Base-by-base conservation (phyloP, 805 yeast genomes). In the Yamadazyma nakazawae region DNA sequence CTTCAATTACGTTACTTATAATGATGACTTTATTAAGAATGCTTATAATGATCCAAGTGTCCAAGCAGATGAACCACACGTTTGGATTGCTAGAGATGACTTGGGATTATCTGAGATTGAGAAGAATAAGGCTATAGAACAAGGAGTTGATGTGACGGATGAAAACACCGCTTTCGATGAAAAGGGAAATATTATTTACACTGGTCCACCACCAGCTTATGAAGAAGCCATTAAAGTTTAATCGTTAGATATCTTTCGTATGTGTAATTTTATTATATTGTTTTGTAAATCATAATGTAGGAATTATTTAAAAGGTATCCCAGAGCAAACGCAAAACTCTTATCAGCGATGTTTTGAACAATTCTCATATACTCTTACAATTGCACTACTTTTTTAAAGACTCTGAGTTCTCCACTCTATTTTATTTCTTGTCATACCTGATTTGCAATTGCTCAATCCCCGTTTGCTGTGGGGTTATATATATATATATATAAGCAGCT, bases 191-290 rank as follows among this genome's bases (percentile, higher is more conserved):
- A 64, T 77, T 17, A 62, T 60, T 6, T 82, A 73, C 55, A 69
- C 77, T 24, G 88, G 85, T 34, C 79, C 81, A 44, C 94, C 94
- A 42, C 94, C 94, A 3, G 78, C 79, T 41, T 85, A 79, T 60
- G 84, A 79, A 56, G 77, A 72, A 54, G 71, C 74, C 32, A 58
- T 75, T 48, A 71, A 64, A 50, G 59, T 66, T 31, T 73, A 60
- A 28, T 28, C 32, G 5, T 5, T 28, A 28, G 32, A 28, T 9
- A 16, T 13, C 14, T 26, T 21, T 21, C 24, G 14, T 38, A 16
- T 38, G 12, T 25, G 41, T 38, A 38, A 28, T 38, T 25, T n/a
- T 38, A 38, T 14, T 16, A 14, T 26, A 26, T 25, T 38, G 40
- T 38, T 38, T 38, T 38, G 41, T 37, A 13, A 2, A 13, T 9